Conservation (phyloP, 495 filamentous ascomycete species). For the Apodospora peruviana region DNA sequence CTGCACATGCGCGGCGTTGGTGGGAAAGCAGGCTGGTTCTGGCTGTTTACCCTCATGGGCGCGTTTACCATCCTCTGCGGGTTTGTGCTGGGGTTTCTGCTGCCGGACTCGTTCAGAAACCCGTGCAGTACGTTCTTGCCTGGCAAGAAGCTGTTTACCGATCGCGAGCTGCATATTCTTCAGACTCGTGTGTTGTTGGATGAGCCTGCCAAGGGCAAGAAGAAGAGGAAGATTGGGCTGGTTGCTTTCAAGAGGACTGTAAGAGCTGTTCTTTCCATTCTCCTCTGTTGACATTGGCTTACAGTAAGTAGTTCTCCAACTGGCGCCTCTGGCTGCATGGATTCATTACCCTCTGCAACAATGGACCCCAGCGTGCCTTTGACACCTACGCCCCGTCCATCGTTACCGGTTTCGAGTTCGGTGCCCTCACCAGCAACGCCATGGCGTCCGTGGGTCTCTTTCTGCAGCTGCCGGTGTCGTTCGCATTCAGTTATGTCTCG, state of each 20-base stretch:
- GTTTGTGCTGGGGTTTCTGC: slow-evolving; percentile 42
- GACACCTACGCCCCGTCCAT: slow-evolving; percentile 42
- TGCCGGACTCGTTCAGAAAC: slow-evolving; percentile 48
- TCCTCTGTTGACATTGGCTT: too few relatives aligned
- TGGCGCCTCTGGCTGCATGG: slow-evolving; percentile 39
- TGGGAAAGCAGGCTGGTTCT: slow-evolving; percentile 54
- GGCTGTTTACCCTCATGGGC: slow-evolving; percentile 54
- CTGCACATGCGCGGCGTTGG: slow-evolving; percentile 39
- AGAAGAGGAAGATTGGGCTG: slow-evolving; percentile 22
- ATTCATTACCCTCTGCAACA: slow-evolving; percentile 37
- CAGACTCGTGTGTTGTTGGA: slow-evolving; percentile 31
- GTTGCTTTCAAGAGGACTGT: slow-evolving; percentile 20
- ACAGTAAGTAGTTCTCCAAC: slow-evolving; percentile 22
- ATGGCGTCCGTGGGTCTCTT: slow-evolving; percentile 44
- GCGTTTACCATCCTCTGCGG: slow-evolving; percentile 48
- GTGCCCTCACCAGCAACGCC: slow-evolving; percentile 41
- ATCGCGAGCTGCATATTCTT: slow-evolving; percentile 34
- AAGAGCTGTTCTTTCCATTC: neutral
- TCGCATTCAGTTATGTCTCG: slow-evolving; percentile 36
- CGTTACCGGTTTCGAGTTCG: slow-evolving; percentile 42
- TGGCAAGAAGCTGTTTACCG: slow-evolving; percentile 27
- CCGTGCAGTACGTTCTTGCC: slow-evolving; percentile 39
- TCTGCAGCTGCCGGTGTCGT: slow-evolving; percentile 38
- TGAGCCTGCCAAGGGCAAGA: slow-evolving; percentile 32
- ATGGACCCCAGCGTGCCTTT: slow-evolving; percentile 32